Evolutionary conservation across 2,329 filamentous ascomycete genomes (phyloP).

Genomic region (Lasiodiplodia sp.): DNA sequence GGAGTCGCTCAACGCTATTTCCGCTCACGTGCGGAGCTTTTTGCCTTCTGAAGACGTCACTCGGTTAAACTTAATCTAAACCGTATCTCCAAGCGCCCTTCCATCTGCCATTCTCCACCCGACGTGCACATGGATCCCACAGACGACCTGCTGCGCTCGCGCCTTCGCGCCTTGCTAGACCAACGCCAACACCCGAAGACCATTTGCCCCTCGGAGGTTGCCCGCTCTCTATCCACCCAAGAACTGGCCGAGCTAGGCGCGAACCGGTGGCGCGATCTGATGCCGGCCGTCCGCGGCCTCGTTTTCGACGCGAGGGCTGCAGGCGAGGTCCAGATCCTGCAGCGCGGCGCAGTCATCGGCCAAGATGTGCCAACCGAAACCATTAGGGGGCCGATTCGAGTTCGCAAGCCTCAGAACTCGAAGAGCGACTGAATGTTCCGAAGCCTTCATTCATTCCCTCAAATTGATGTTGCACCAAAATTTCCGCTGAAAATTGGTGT

Average conservation of each 20-base stretch:
- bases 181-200: constrained; percentile 55
- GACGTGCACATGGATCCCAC: constrained; percentile 3
- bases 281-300: constrained; percentile 53
- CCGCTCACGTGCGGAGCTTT: constrained; percentile 1
- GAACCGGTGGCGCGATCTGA: constrained; percentile 55
- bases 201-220: constrained; percentile 61
- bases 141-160: constrained; percentile 33
- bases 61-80: constrained; percentile 27
- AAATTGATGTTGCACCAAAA: not conserved
- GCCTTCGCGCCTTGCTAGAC: constrained; percentile 41
- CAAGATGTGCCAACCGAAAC: constrained; percentile 44
- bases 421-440: not conserved
- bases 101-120: constrained; percentile 1
- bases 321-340: constrained; percentile 57
- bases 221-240: constrained; percentile 51
- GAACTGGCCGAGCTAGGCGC: constrained; percentile 46
- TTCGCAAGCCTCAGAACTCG: constrained; percentile 34
- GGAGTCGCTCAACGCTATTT: not conserved
- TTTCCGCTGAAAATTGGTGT: not conserved
- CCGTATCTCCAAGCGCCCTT: not conserved
- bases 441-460: not conserved
- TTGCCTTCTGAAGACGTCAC: constrained; percentile 6
- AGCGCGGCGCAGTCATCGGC: constrained; percentile 54
- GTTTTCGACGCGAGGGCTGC: constrained; percentile 52
- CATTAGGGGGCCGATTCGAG: constrained; percentile 57